Evolutionary conservation across 345 rosid species (phyloP), one percentile per base, ranked within the genome.

Genomic region (Kandelia obovata): DNA sequence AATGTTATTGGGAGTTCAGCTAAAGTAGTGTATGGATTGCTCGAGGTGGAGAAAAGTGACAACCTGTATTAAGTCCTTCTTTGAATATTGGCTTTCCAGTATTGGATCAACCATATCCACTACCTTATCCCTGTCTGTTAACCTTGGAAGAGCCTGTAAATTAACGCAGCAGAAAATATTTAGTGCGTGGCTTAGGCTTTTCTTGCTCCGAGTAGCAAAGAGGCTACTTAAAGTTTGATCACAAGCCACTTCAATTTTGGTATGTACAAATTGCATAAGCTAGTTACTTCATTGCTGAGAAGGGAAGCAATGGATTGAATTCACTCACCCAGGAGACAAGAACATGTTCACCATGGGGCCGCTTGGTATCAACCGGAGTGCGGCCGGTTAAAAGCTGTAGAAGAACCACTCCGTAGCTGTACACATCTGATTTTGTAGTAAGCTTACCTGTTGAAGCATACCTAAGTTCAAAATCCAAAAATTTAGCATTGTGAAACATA

Each of bases 381-480:
- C 96, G 88, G 43, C 98, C 98, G 4, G 98, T 93, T 76, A 93
- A 74, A 58, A 93, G 88, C 81, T 93, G 89, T 61, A 93, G 65
- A 7, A 93, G 88, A 60, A 91, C 92, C 17, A 91, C 87, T 0
- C 98, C 98, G 28, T 85, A 93, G 75, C 94, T 91, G 75, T 91
- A 93, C 10, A 91, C 89, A 79, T 93, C 98, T 43, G 98, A 93
- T 83, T 93, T 93, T 39, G 92, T 89, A 5, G 97, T 91, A 51
- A 91, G 93, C 78, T 88, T 91, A 15, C 98, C 98, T 2, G 94
- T 91, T 55, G 96, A 86, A 17, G 85, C 86, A 72, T 88, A 93
- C 87, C 98, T 93, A 43, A 37, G 49, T 39, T 32, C 21, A 34
- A n/a, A 19, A 56, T 39, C 61, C 49, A 25, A 56, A 61, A 43